Evolutionary conservation across 345 rosid genomes (phyloP).

Genomic region (Corymbia maculata): DNA sequence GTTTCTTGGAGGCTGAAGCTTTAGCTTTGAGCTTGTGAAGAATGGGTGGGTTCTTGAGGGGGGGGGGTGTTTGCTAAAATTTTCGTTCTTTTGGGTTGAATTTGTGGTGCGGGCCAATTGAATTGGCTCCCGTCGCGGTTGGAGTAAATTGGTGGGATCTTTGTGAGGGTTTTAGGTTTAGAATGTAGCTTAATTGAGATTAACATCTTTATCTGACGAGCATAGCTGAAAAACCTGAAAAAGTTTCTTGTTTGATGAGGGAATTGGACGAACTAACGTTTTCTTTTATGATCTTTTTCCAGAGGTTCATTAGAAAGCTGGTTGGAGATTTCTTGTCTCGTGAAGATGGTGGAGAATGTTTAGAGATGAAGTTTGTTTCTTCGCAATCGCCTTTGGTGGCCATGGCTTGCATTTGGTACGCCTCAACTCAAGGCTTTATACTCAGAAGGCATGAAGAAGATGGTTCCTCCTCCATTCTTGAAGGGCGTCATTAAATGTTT

Average conservation of each 20-base stretch:
- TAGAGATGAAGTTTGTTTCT: not conserved
- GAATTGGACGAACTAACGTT: conserved; percentile 25
- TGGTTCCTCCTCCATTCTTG: not conserved
- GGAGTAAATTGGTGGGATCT: not conserved
- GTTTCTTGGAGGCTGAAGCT: not conserved
- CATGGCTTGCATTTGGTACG: not conserved
- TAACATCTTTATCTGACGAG: not conserved
- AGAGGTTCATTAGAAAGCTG: conserved; percentile 23
- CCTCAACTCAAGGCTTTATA: not conserved
- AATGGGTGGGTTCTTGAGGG: not conserved
- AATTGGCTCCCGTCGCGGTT: not conserved
- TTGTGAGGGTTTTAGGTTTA: not conserved
- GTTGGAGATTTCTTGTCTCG: conserved; percentile 6
- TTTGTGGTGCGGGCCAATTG: not conserved
- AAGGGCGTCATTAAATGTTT: not conserved
- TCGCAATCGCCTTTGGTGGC: not conserved
- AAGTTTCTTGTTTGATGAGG: not conserved
- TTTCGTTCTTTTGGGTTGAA: not conserved
- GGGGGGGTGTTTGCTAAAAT: not conserved
- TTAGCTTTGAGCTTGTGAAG: not conserved
- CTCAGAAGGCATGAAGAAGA: not conserved
- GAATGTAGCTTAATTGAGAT: not conserved
- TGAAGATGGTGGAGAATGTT: conserved; percentile 13
- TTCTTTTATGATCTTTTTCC: not conserved
- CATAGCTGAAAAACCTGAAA: not conserved